A percentile compares a stretch with the other conserved stretches of the same genome.
These are phyloP conservation scores for Clathrus columnatus DNA, from an alignment of 768 basidiomycete species.

Conservation along the genomic window DNA sequence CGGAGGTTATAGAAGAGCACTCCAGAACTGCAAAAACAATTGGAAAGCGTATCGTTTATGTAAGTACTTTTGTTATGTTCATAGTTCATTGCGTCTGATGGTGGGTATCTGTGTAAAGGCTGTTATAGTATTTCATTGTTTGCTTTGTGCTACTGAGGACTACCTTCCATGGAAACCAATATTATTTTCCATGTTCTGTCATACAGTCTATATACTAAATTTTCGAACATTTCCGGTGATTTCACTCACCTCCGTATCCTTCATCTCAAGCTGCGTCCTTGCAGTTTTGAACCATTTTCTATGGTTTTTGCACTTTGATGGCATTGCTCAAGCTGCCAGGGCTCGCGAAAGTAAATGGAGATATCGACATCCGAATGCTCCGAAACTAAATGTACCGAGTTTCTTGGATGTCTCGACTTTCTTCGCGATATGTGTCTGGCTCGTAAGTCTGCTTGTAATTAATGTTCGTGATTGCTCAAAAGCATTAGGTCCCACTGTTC, in stretches of 20 bases:
- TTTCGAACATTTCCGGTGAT: constrained; percentile 95
- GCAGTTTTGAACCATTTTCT: constrained; percentile 89
- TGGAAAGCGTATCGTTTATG: constrained; percentile 84
- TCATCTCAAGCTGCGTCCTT: constrained; percentile 76
- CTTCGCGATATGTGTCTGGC: constrained; percentile 81
- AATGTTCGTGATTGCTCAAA: constrained; percentile 17
- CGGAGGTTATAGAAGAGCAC: constrained; percentile 94
- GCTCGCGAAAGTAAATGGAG: constrained; percentile 38
- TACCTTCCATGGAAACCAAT: constrained; percentile 68
- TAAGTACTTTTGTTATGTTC: constrained; percentile 32
- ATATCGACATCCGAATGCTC: constrained; percentile 25
- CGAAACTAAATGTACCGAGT: constrained; percentile 24
- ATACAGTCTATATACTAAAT: constrained; percentile 86
- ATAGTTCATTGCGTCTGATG: background rate
- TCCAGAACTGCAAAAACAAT: constrained; percentile 70
- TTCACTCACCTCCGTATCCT: constrained; percentile 74
- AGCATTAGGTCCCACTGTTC: constrained; percentile 66
- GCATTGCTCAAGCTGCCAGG: constrained; percentile 53
- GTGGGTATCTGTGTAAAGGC: constrained; percentile 35
- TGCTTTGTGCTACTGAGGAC: constrained; percentile 68
- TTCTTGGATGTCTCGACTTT: constrained; percentile 78
- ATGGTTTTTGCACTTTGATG: constrained; percentile 95
- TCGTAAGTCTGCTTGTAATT: constrained; percentile 24
- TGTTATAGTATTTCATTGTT: constrained; percentile 67
- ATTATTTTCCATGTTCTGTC: constrained; percentile 73